phyloP scores from a whole-genome alignment of 805 yeast genomes.

The Scheffersomyces lignosus region DNA sequence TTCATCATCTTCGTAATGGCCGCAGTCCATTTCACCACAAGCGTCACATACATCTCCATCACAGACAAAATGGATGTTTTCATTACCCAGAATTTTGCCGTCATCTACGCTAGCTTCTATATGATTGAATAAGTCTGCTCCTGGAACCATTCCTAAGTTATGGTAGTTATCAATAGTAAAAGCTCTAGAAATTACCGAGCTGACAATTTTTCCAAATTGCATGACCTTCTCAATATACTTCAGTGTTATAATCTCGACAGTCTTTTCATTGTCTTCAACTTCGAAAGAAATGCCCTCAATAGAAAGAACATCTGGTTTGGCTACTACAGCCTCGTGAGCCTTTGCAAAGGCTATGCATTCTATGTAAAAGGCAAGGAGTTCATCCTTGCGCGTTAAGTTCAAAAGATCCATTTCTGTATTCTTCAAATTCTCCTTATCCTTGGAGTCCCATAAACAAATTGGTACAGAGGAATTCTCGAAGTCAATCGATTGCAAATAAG shows the following conservation, averaged over 20 bases:
- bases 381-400: constrained; percentile 55
- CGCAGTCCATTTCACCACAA: constrained; percentile 26
- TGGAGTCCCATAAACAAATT: constrained; percentile 63
- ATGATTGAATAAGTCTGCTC: constrained; percentile 89
- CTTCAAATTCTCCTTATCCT: constrained; percentile 45
- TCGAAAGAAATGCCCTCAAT: constrained; percentile 19
- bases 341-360: constrained; percentile 45
- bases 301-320: constrained; percentile 38
- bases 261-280: constrained; percentile 13
- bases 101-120: constrained; percentile 31
- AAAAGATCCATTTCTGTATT: constrained; percentile 65
- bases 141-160: constrained; percentile 79
- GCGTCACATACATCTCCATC: constrained; percentile 29
- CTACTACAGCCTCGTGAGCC: constrained; percentile 21
- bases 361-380: constrained; percentile 39
- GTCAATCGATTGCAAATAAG: constrained; percentile 58
- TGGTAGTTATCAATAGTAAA: constrained; percentile 78
- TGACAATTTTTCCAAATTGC: constrained; percentile 57
- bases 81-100: constrained; percentile 27
- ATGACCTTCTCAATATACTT: constrained; percentile 27
- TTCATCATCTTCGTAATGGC: constrained; percentile 15
- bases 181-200: constrained; percentile 72
- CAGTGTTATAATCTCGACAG: constrained; percentile 1
- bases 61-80: constrained; percentile 65
- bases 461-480: constrained; percentile 45